A percentile compares a stretch with the other conserved stretches of the same genome.
Evolutionary conservation across 129 eudicot genomes (phyloP).

Genomic region (Dittrichia graveolens): DNA sequence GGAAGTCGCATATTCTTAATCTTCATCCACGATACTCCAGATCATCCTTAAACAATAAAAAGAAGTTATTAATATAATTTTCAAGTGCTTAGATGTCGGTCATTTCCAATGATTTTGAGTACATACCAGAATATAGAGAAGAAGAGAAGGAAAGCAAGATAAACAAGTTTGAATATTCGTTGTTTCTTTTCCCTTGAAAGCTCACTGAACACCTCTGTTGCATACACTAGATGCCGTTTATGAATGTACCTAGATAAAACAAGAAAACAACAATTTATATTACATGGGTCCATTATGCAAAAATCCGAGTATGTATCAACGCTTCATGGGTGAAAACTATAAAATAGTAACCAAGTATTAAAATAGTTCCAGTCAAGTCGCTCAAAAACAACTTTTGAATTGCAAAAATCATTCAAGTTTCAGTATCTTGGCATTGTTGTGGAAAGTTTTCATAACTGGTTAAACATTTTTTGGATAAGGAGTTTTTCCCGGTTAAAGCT

Average conservation of each 20-base stretch:
- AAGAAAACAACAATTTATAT: background rate
- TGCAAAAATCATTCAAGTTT: no score
- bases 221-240: slow-evolving; percentile 63
- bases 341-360: no score
- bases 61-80: slow-evolving; percentile 4
- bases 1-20: slow-evolving; percentile 28
- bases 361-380: no score
- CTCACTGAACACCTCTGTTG: slow-evolving; percentile 73
- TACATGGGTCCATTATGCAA: background rate
- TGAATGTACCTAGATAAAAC: slow-evolving; percentile 50
- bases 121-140: slow-evolving; percentile 72
- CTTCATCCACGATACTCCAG: slow-evolving; percentile 60
- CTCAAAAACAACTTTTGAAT: no score
- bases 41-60: slow-evolving; percentile 62
- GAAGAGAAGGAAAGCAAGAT: slow-evolving; percentile 50
- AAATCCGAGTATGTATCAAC: background rate
- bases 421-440: no score
- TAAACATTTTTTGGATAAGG: no score
- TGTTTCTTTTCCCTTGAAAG: slow-evolving; percentile 63
- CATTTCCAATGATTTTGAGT: background rate
- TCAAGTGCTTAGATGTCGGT: slow-evolving; percentile 6
- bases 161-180: slow-evolving; percentile 60
- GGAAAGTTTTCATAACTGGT: no score
- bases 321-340: no score
- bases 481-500: no score